A percentile compares a stretch with the other conserved stretches of the same genome.
phyloP scores from a whole-genome alignment of 73 alveolate species.

The Stentor coeruleus region DNA sequence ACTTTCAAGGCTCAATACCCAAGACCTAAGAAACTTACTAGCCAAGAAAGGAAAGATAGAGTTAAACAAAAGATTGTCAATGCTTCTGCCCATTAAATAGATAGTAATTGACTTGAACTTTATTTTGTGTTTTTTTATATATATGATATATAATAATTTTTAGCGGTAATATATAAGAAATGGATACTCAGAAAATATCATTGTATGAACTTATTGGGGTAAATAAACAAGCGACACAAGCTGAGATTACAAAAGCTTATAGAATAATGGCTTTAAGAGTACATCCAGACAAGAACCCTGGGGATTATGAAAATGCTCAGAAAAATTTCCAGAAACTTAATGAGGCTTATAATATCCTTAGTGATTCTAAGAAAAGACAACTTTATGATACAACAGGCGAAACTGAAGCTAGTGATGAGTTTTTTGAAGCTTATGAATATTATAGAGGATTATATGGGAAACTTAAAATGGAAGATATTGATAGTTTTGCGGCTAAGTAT shows the following conservation, averaged over 20 bases:
- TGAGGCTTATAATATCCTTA: conserved; percentile 60
- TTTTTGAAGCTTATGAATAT: conserved; percentile 50
- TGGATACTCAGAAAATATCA: not conserved
- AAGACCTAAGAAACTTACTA: conserved; percentile 73
- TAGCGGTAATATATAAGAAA: no score
- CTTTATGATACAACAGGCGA: conserved; percentile 79
- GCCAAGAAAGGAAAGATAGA: conserved; percentile 85
- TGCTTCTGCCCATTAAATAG: conserved; percentile 38
- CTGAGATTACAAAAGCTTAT: conserved; percentile 58
- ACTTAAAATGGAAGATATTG: conserved; percentile 51
- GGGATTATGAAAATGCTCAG: conserved; percentile 49
- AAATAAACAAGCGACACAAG: conserved; percentile 36
- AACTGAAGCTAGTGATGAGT: conserved; percentile 36
- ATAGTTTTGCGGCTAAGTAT: conserved; percentile 44
- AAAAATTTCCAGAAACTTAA: conserved; percentile 57
- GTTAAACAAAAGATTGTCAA: conserved; percentile 78
- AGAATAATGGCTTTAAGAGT: conserved; percentile 53
- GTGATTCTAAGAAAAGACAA: conserved; percentile 54
- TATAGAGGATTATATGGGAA: conserved; percentile 47
- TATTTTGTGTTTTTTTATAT: no score
- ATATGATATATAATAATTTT: no score
- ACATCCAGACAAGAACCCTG: conserved; percentile 82
- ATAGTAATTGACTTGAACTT: not conserved
- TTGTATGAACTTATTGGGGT: conserved; percentile 41
- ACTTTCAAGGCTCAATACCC: conserved; percentile 80